Evolutionary conservation across 2,329 filamentous ascomycete genomes (phyloP).

Genomic region (Graphiopsis chlorocephala): DNA sequence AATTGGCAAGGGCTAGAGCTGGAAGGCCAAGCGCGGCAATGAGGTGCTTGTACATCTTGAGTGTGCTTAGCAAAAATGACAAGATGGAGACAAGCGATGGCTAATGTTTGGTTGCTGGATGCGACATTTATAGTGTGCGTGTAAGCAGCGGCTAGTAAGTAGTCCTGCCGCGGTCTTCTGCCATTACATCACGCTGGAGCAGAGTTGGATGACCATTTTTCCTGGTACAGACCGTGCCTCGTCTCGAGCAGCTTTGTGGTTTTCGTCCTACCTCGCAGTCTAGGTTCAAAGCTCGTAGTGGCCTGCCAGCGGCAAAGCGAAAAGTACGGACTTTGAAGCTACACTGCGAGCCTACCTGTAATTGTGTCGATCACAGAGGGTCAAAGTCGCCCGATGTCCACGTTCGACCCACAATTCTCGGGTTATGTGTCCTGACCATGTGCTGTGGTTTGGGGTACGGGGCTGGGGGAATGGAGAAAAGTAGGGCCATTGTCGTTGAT

Average conservation of each 20-base stretch:
- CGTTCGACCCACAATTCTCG: constrained; percentile 8
- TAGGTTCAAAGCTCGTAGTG: too few relatives aligned
- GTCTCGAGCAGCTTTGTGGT: neutral
- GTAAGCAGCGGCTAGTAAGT: neutral
- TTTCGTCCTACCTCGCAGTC: neutral
- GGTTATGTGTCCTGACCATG: neutral
- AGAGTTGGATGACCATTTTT: neutral
- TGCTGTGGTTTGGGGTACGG: neutral
- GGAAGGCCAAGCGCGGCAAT: constrained; percentile 14
- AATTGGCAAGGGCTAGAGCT: neutral
- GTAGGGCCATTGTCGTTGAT: neutral
- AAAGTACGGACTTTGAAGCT: too few relatives aligned
- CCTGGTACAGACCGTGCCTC: neutral
- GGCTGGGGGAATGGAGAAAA: neutral
- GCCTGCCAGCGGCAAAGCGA: too few relatives aligned
- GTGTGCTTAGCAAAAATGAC: neutral
- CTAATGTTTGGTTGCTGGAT: neutral
- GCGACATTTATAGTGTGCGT: neutral
- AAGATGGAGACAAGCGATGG: neutral
- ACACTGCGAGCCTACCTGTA: neutral
- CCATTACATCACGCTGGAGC: constrained; percentile 15
- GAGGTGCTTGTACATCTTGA: constrained; percentile 13
- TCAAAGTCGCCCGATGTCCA: constrained; percentile 10
- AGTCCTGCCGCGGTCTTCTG: neutral
- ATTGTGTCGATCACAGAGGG: constrained; percentile 12